phyloP scores from a whole-genome alignment of 2,329 filamentous ascomycete genomes.

The Aspergillus sp. region DNA sequence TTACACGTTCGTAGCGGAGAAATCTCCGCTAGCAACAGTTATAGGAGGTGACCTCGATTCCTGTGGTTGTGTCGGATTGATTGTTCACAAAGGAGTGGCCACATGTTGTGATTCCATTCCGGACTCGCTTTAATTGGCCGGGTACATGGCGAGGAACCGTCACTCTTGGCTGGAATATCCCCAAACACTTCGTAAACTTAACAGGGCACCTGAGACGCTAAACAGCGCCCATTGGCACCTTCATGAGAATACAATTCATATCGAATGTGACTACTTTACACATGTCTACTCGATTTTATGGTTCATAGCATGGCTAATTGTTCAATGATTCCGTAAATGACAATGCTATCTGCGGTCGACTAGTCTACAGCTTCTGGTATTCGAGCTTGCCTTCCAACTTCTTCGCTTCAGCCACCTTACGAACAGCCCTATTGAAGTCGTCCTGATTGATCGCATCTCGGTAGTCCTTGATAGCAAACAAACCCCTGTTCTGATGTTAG shows the following conservation, averaged over 20 bases:
- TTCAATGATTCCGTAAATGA: conserved; percentile 18
- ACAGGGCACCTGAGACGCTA: neutral
- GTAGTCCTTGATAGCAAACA: conserved; percentile 99
- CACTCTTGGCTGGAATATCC: conserved; percentile 5
- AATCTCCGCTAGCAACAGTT: neutral
- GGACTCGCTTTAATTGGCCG: conserved; percentile 10
- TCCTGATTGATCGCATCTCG: conserved; percentile 95
- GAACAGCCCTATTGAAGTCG: conserved; percentile 98
- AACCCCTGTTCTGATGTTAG: conserved; percentile 59
- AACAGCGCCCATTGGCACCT: neutral
- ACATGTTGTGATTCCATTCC: conserved; percentile 10
- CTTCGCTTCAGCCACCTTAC: conserved; percentile 96
- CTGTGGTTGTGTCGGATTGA: neutral
- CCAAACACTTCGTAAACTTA: neutral
- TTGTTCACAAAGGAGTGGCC: conserved; percentile 7
- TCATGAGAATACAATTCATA: neutral
- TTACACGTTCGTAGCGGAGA: neutral
- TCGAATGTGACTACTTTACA: neutral
- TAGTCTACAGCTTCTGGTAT: conserved; percentile 82
- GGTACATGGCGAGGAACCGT: conserved; percentile 1
- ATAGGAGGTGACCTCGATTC: neutral
- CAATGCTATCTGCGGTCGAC: conserved; percentile 7
- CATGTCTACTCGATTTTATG: neutral
- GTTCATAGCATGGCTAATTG: conserved; percentile 14
- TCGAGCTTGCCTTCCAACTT: conserved; percentile 98